Percentiles rank a stretch among this genome's conserved stretches.
phyloP scores from a whole-genome alignment of 2,329 filamentous ascomycete genomes.

The Fusarium sp. region DNA sequence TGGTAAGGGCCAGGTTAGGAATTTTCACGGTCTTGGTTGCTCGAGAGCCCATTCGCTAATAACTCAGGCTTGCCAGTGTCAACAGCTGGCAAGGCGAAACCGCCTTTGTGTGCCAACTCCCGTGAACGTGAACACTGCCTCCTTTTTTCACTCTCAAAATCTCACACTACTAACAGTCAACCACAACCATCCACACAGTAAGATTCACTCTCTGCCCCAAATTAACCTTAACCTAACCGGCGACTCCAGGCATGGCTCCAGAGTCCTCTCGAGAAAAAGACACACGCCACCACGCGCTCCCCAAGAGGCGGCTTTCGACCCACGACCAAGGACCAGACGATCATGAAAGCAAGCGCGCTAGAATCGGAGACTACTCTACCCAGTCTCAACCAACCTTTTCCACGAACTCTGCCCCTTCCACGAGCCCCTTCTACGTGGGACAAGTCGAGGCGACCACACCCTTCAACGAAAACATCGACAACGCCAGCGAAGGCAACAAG shows the following conservation, averaged over 20 bases:
- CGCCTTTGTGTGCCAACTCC: background rate
- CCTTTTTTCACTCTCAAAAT: background rate
- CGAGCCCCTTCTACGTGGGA: background rate
- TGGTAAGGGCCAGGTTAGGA: background rate
- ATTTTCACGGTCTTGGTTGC: background rate
- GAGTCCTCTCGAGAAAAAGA: background rate
- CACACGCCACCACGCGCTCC: background rate
- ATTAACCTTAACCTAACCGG: fast-evolving
- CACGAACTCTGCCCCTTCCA: background rate
- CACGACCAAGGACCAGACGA: too few species aligned
- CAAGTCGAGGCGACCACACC: background rate
- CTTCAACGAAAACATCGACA: background rate
- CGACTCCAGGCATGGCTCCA: background rate
- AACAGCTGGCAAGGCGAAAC: background rate
- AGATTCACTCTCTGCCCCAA: background rate
- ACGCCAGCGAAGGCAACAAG: background rate
- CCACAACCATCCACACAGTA: background rate
- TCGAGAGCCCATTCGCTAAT: background rate
- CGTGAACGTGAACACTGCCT: background rate
- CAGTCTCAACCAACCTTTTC: background rate
- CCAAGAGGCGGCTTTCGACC: background rate
- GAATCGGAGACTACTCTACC: background rate
- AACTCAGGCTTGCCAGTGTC: background rate
- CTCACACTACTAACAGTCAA: fast-evolving
- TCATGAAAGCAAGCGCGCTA: background rate